Evolutionary conservation across 2,329 filamentous ascomycete species (phyloP).

Genomic region (Epichloe gansuensis): DNA sequence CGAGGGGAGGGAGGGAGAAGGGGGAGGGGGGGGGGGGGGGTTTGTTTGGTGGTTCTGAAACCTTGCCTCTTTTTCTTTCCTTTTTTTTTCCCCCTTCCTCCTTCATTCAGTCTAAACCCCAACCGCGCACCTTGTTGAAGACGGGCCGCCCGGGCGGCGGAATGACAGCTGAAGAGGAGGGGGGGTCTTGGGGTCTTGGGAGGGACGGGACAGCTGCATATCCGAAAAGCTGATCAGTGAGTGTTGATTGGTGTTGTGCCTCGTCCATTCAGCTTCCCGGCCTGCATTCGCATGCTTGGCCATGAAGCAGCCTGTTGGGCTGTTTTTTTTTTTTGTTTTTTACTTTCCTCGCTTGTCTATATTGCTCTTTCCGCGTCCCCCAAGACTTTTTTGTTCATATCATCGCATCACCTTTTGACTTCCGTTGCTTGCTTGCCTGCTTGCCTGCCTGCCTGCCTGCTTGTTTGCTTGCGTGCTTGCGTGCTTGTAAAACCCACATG

Average conservation of each 20-base stretch:
- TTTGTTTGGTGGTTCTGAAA: no score
- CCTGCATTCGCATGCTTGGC: background rate
- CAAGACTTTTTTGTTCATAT: background rate
- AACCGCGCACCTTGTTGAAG: slow-evolving; percentile 5
- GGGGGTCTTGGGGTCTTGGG: background rate
- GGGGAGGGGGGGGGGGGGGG: no score
- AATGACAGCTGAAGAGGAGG: slow-evolving; percentile 1
- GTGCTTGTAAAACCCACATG: background rate
- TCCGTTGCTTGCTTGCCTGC: background rate
- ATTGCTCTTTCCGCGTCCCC: slow-evolving; percentile 1
- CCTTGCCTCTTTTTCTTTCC: no score
- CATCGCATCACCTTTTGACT: background rate
- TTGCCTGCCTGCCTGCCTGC: no score
- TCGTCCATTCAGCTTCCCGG: background rate
- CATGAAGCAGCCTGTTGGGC: no score
- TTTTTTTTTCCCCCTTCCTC: no score
- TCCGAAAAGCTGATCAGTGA: background rate
- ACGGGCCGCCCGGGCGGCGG: slow-evolving; percentile 6
- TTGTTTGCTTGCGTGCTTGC: background rate
- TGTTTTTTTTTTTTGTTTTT: background rate
- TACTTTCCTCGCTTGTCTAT: background rate
- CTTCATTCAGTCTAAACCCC: background rate
- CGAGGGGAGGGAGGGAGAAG: no score
- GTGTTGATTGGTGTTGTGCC: background rate
- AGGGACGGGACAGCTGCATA: slow-evolving; percentile 5